These are phyloP conservation scores for Nakazawaea wickerhamii DNA, from an alignment of 805 yeast genomes.

Conservation along the genomic window DNA sequence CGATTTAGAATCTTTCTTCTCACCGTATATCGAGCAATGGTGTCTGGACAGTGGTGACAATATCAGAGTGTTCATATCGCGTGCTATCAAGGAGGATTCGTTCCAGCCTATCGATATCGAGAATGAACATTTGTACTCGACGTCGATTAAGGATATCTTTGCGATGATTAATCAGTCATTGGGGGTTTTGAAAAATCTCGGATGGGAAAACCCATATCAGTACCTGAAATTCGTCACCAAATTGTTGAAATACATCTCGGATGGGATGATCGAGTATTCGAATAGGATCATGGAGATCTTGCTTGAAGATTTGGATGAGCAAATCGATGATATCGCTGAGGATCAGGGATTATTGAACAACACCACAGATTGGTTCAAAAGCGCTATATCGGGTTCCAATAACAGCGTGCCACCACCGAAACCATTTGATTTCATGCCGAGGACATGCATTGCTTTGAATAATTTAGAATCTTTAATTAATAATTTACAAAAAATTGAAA, in stretches of 20 bases:
- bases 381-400: constrained; percentile 35
- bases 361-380: constrained; percentile 29
- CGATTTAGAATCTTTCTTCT: constrained; percentile 52
- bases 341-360: constrained; percentile 8
- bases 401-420: constrained; percentile 34
- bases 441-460: constrained; percentile 74
- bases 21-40: constrained; percentile 36
- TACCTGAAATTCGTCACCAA: constrained; percentile 55
- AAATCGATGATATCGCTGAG: constrained; percentile 13
- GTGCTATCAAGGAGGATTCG: constrained; percentile 53
- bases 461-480: constrained; percentile 50
- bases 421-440: constrained; percentile 53
- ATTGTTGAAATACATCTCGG: constrained; percentile 58
- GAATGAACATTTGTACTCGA: constrained; percentile 40
- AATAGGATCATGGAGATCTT: constrained; percentile 31
- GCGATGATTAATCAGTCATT: constrained; percentile 55
- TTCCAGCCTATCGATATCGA: constrained; percentile 47
- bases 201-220: constrained; percentile 65
- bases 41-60: constrained; percentile 39
- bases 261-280: constrained; percentile 50
- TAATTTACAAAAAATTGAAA: constrained; percentile 49
- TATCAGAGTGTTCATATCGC: constrained; percentile 42
- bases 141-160: constrained; percentile 66
- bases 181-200: constrained; percentile 48
- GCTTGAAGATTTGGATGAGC: constrained; percentile 36